A percentile compares a stretch with the other conserved stretches of the same genome.
Evolutionary conservation across 1,284 basidiomycete genomes (phyloP).

Genomic region (Pisolithus thermaeus): DNA sequence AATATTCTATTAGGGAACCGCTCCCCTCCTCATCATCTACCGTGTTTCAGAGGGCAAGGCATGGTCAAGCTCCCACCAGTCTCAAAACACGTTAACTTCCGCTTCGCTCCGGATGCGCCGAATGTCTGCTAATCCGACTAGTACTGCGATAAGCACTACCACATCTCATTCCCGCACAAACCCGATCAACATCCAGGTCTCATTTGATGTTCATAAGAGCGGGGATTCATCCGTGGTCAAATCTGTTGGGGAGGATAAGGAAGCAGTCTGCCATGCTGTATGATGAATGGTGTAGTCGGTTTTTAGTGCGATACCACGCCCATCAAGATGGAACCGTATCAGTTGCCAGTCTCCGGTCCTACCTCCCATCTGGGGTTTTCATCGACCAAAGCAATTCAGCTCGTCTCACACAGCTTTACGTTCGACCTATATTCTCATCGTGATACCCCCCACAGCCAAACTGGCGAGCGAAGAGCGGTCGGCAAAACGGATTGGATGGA

Average conservation of each 20-base stretch:
- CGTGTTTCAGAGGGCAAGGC: conserved; percentile 29
- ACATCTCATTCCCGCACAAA: not conserved
- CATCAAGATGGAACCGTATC: no score
- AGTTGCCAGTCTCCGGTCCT: no score
- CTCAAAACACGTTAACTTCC: conserved; percentile 5
- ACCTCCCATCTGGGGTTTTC: no score
- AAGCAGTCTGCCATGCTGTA: not conserved
- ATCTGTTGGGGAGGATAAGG: not conserved
- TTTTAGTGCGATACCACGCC: not conserved
- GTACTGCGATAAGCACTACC: not conserved
- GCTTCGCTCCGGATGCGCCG: conserved; percentile 10
- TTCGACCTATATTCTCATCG: no score
- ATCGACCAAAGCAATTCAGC: no score
- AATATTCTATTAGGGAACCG: conserved; percentile 17
- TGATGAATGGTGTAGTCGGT: not conserved
- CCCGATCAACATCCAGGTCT: conserved; percentile 12
- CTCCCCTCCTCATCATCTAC: conserved; percentile 29
- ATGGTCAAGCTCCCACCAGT: conserved; percentile 17
- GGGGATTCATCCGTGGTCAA: not conserved
- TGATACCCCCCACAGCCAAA: no score
- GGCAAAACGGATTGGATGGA: no score
- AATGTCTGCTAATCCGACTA: conserved; percentile 2
- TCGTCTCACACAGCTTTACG: no score
- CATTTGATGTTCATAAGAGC: conserved; percentile 6
- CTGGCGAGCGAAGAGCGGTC: no score